phyloP scores from a whole-genome alignment of 1,284 basidiomycete genomes.

The Cryptococcus sp. region DNA sequence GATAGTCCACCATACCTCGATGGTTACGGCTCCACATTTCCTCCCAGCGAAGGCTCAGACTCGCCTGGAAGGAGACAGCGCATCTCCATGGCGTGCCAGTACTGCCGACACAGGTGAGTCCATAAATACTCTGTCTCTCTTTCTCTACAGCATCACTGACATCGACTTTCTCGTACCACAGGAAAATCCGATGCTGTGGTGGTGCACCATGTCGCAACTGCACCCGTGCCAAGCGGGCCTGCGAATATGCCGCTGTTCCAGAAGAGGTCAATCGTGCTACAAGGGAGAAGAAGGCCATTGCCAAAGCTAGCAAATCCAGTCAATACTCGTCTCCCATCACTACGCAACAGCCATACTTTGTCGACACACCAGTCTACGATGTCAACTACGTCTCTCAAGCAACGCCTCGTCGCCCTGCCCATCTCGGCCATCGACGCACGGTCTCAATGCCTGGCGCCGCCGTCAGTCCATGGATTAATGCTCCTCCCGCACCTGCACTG shows the following conservation, averaged over 20 bases:
- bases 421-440: conserved; percentile 36
- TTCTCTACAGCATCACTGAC: neutral
- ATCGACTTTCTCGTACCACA: conserved; percentile 11
- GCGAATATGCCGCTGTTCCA: conserved; percentile 51
- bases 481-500: conserved; percentile 33
- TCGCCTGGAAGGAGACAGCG: conserved; percentile 38
- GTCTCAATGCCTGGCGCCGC: conserved; percentile 37
- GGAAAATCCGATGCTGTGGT: conserved; percentile 54
- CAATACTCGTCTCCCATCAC: conserved; percentile 21
- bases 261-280: conserved; percentile 51
- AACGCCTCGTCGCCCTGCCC: conserved; percentile 22
- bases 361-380: conserved; percentile 33
- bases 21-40: conserved; percentile 13
- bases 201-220: conserved; percentile 50
- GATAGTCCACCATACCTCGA: conserved; percentile 9
- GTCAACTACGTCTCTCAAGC: conserved; percentile 33
- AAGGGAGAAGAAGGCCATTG: conserved; percentile 47
- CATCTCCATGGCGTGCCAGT: conserved; percentile 50
- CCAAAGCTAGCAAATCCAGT: conserved; percentile 40
- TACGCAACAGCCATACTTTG: conserved; percentile 34
- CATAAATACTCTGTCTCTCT: neutral
- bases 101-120: conserved; percentile 51
- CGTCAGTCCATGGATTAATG: conserved; percentile 29
- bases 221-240: conserved; percentile 43
- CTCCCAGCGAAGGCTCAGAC: conserved; percentile 24